Conservation (phyloP, 225 moss, liverwort and hornwort genomes). For the Pseudoscleropodium purum region DNA sequence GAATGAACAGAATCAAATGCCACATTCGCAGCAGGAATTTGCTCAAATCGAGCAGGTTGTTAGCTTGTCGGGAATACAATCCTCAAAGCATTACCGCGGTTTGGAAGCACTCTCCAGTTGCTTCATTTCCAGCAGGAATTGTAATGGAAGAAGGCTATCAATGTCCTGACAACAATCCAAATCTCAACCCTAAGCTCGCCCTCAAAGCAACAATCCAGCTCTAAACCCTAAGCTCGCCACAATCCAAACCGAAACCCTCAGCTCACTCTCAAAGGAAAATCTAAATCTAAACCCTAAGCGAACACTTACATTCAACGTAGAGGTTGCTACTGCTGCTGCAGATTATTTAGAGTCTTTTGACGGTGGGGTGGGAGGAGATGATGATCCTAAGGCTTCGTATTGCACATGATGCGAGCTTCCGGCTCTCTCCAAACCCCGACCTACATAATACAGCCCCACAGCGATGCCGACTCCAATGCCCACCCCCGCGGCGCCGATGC, state of each 20-base stretch:
- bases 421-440: constrained; percentile 33
- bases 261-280: neutral
- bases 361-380: constrained; percentile 9
- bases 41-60: neutral
- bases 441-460: constrained; percentile 37
- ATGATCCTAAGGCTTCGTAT: neutral
- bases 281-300: neutral
- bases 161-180: neutral
- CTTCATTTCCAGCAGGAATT: neutral
- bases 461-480: constrained; percentile 44
- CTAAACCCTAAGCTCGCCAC: neutral
- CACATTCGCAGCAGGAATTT: neutral
- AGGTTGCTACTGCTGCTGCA: neutral
- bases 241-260: neutral
- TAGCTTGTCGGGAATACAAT: neutral
- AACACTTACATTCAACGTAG: neutral
- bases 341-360: constrained; percentile 11
- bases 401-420: constrained; percentile 7
- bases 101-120: neutral
- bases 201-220: neutral
- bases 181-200: neutral
- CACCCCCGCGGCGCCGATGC: constrained; percentile 44
- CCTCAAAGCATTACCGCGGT: too few species aligned
- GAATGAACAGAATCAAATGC: neutral
- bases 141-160: neutral